Conservation (phyloP, 2,329 filamentous ascomycete species). For the Grosmannia clavigera region DNA sequence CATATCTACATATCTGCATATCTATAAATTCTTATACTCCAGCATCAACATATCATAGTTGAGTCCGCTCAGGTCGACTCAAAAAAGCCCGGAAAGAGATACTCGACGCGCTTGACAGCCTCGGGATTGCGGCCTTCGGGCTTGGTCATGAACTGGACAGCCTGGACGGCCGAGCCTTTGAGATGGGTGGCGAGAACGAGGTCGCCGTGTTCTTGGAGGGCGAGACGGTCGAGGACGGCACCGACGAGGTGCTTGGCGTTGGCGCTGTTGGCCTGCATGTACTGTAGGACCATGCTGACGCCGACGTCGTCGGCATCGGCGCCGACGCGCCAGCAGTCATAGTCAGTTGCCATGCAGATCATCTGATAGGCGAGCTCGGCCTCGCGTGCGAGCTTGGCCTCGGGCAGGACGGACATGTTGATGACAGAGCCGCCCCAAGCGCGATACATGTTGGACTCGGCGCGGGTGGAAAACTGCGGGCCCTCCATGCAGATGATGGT, state of each 20-base stretch:
- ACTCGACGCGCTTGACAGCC: slow-evolving; percentile 68
- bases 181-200: slow-evolving; percentile 72
- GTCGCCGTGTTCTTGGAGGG: slow-evolving; percentile 62
- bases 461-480: slow-evolving; percentile 94
- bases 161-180: slow-evolving; percentile 62
- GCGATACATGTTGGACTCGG: slow-evolving; percentile 91
- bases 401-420: slow-evolving; percentile 94
- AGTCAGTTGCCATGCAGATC: slow-evolving; percentile 99
- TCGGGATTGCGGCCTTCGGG: slow-evolving; percentile 59
- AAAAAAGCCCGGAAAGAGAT: slow-evolving; percentile 77
- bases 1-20: no score
- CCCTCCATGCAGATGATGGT: slow-evolving; percentile 95
- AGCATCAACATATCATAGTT: no score
- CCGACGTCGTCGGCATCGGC: slow-evolving; percentile 73
- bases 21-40: no score
- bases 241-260: slow-evolving; percentile 80
- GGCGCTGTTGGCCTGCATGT: slow-evolving; percentile 85
- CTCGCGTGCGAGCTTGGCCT: slow-evolving; percentile 91
- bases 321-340: slow-evolving; percentile 89
- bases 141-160: slow-evolving; percentile 72
- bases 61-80: neutral
- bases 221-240: slow-evolving; percentile 76
- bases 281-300: slow-evolving; percentile 91
- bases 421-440: slow-evolving; percentile 88
- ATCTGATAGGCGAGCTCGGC: slow-evolving; percentile 96